Percentiles rank a stretch among this genome's conserved stretches.
Evolutionary conservation across 169 alveolate genomes (phyloP).

Genomic region (Babesia ovata): DNA sequence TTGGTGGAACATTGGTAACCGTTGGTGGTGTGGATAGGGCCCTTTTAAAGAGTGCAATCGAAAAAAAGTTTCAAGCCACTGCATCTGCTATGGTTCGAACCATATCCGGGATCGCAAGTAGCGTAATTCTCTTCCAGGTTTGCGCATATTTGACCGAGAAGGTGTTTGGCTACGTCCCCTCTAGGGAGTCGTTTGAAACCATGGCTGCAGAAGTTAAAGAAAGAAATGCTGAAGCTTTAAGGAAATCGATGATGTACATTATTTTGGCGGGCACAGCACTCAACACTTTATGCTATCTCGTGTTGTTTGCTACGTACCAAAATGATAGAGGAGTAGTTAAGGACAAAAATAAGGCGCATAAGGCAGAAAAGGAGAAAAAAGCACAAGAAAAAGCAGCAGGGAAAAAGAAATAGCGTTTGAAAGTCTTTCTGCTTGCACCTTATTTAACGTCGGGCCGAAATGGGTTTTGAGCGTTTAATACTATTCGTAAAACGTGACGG

Average conservation of each 20-base stretch:
- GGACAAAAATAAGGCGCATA: no score
- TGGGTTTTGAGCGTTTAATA: no score
- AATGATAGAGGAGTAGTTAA: no score
- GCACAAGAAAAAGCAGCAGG: no score
- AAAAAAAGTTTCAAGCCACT: constrained; percentile 84
- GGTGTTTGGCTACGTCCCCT: constrained; percentile 73
- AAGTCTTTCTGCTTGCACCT: no score
- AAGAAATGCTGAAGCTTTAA: constrained; percentile 19
- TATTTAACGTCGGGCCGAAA: no score
- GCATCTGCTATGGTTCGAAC: constrained; percentile 80
- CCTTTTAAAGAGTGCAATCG: constrained; percentile 83
- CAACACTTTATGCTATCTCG: constrained; percentile 9
- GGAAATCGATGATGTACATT: constrained; percentile 25
- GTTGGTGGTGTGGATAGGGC: constrained; percentile 89
- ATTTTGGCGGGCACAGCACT: constrained; percentile 12
- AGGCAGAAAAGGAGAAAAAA: no score
- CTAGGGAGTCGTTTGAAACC: not conserved
- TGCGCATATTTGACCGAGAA: constrained; percentile 85
- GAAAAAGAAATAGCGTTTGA: no score
- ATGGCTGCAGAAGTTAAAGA: not conserved
- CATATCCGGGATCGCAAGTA: constrained; percentile 85
- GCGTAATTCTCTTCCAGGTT: constrained; percentile 85
- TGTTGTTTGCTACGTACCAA: constrained; percentile 17
- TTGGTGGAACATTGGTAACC: constrained; percentile 87
- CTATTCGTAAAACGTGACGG: no score